Percentiles rank a stretch among this genome's conserved stretches.
These are phyloP conservation scores for Stagonosporopsis cucurbitacearum DNA, from an alignment of 2,329 filamentous ascomycete genomes.

Conservation along the genomic window DNA sequence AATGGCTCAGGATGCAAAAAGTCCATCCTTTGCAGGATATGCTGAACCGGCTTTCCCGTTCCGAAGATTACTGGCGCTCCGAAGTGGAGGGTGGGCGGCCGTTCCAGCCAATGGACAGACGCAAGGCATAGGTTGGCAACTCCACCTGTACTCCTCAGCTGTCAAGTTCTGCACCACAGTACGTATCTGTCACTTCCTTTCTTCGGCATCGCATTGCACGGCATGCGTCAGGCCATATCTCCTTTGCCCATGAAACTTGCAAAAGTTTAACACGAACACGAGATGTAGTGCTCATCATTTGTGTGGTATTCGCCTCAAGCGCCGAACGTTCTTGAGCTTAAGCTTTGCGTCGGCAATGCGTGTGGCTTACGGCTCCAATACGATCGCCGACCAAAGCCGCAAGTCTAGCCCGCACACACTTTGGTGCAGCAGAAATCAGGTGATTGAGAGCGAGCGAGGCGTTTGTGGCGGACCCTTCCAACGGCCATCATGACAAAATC, in stretches of 20 bases:
- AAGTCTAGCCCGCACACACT: background rate
- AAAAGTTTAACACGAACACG: background rate
- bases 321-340: slow-evolving; percentile 5
- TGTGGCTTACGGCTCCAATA: slow-evolving; percentile 4
- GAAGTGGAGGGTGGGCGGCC: background rate
- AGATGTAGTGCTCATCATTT: background rate
- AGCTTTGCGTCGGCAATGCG: slow-evolving; percentile 2
- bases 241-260: background rate
- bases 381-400: slow-evolving; percentile 3
- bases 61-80: background rate
- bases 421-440: slow-evolving; percentile 2
- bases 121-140: background rate
- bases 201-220: background rate
- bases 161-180: background rate
- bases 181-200: background rate
- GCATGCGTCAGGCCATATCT: background rate
- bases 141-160: background rate
- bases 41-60: background rate
- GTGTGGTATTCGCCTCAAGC: background rate
- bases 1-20: background rate
- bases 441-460: background rate
- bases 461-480: background rate
- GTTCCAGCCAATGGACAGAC: slow-evolving; percentile 7
- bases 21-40: background rate
- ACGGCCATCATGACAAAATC: slow-evolving; percentile 1